These are phyloP conservation scores for Saururus chinensis DNA, from an alignment of 164 flowering plant species.

Conservation along the genomic window DNA sequence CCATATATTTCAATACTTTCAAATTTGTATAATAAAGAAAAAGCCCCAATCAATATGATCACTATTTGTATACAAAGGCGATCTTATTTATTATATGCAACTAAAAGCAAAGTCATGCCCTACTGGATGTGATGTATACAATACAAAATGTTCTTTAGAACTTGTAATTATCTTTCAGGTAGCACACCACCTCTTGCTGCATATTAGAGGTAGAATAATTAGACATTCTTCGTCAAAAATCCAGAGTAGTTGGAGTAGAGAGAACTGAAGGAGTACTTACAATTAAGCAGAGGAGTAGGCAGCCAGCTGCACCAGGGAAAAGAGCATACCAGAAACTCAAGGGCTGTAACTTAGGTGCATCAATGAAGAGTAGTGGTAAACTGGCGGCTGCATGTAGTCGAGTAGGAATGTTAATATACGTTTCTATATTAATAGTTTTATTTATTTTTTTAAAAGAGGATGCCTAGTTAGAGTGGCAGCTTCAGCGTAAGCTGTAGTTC, in stretches of 20 bases:
- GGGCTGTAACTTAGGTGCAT: constrained; percentile 72
- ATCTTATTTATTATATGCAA: no score
- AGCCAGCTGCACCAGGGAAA: constrained; percentile 87
- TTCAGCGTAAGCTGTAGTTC: no score
- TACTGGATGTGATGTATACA: background rate
- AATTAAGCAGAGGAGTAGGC: constrained; percentile 64
- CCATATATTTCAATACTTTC: no score
- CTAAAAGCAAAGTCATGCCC: no score
- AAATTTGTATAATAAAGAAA: no score
- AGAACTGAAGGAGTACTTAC: constrained; percentile 32
- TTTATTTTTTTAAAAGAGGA: no score
- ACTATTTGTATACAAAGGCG: no score
- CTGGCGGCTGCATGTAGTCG: constrained; percentile 54
- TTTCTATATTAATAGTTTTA: no score
- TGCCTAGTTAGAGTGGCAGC: no score
- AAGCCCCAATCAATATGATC: no score
- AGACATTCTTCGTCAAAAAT: background rate
- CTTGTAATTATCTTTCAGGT: constrained; percentile 70
- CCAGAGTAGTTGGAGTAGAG: no score
- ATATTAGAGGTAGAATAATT: constrained; percentile 2
- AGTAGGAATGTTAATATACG: no score
- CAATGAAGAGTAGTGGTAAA: constrained; percentile 84
- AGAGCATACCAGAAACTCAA: constrained; percentile 72
- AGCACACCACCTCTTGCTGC: constrained; percentile 92
- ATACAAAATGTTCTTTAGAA: constrained; percentile 28